These are phyloP conservation scores for Sarocladium strictum DNA, from an alignment of 2,329 filamentous ascomycete species.

Conservation along the genomic window DNA sequence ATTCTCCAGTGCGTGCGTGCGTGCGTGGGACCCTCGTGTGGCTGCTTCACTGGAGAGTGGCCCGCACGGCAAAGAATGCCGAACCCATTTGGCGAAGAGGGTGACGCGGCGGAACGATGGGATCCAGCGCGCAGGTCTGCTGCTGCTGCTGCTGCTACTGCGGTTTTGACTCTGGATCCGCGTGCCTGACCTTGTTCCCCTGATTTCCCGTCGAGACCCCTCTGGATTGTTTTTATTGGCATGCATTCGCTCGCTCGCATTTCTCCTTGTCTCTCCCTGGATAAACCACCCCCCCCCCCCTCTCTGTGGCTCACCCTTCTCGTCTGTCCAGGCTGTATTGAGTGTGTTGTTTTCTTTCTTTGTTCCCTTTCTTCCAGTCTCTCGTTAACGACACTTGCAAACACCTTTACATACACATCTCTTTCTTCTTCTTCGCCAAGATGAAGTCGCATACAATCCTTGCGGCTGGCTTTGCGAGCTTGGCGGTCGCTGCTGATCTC, in stretches of 20 bases:
- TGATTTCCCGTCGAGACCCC: no score
- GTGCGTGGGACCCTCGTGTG: not conserved
- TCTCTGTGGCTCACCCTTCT: no score
- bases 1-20: not conserved
- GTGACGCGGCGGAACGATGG: not conserved
- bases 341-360: not conserved
- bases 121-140: not conserved
- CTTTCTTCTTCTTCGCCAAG: slow-evolving; percentile 21
- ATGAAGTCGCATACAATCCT: slow-evolving; percentile 45
- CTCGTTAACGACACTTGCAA: slow-evolving; percentile 9
- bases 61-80: slow-evolving; percentile 1
- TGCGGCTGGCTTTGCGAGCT: slow-evolving; percentile 41
- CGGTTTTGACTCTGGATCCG: no score
- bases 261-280: no score
- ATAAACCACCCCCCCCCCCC: no score
- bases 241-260: no score
- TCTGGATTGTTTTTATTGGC: no score
- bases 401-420: no score
- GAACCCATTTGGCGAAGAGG: not conserved
- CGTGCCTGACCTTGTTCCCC: no score
- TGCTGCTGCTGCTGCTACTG: no score
- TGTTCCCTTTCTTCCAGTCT: not conserved
- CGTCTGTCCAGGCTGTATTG: no score
- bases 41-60: not conserved
- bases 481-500: slow-evolving; percentile 34